Conservation (phyloP, 2,329 filamentous ascomycete species). For the Colletotrichum sp. region DNA sequence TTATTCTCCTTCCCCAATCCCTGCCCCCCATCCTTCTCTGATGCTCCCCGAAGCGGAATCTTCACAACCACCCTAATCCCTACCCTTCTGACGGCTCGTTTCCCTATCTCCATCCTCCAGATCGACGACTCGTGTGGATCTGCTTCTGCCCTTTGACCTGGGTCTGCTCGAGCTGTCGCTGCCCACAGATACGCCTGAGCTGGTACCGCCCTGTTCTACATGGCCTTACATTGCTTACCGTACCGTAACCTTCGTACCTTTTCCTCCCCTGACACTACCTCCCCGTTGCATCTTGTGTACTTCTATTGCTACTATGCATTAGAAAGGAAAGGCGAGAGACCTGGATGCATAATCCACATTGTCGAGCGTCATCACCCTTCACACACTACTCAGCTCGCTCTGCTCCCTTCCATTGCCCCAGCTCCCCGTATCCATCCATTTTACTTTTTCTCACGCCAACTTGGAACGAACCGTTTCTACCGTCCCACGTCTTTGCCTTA, state of each 20-base stretch:
- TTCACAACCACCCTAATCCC: background rate
- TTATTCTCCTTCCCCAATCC: background rate
- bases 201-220: background rate
- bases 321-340: background rate
- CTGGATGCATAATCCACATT: background rate
- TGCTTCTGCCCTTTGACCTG: background rate
- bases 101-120: background rate
- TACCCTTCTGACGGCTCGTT: background rate
- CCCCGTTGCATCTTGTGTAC: background rate
- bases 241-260: background rate
- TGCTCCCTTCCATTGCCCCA: constrained; percentile 3
- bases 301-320: background rate
- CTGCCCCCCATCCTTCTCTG: background rate
- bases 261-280: background rate
- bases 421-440: constrained; percentile 1
- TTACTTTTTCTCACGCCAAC: constrained; percentile 16
- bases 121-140: background rate
- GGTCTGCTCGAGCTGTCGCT: background rate
- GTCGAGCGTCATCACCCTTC: background rate
- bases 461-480: constrained; percentile 21
- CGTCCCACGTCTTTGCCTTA: constrained; percentile 21
- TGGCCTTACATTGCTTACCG: background rate
- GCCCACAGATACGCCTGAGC: constrained; percentile 16
- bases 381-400: background rate
- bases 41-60: background rate